Percentiles rank a stretch among this genome's conserved stretches.
Evolutionary conservation across 1,284 basidiomycete species (phyloP).

Genomic region (Apiotrichum sp.): DNA sequence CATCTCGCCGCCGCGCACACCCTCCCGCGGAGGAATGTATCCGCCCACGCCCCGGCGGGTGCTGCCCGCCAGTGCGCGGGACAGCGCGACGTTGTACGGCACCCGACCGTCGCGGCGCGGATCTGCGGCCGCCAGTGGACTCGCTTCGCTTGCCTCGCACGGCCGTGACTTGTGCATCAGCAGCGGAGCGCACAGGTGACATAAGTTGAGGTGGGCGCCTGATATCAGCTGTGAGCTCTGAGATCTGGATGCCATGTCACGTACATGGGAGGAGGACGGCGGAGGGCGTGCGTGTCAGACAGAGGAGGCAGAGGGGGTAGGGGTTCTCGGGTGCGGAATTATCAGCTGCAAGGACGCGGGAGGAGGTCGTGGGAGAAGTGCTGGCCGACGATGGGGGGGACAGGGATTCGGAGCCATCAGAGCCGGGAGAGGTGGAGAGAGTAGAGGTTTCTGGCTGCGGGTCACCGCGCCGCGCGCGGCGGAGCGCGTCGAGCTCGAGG

Average conservation of each 20-base stretch:
- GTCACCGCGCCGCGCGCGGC: constrained; percentile 9
- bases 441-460: background rate
- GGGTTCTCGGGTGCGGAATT: constrained; percentile 9
- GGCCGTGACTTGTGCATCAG: constrained; percentile 17
- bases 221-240: too few relatives aligned
- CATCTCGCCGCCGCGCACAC: constrained; percentile 21
- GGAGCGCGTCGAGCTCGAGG: constrained; percentile 13
- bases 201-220: constrained; percentile 31
- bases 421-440: background rate
- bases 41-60: constrained; percentile 23
- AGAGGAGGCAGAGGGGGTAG: constrained; percentile 31
- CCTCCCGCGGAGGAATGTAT: constrained; percentile 9
- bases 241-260: background rate
- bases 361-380: background rate
- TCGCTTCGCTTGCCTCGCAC: background rate
- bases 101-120: background rate
- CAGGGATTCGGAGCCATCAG: too few relatives aligned
- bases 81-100: constrained; percentile 25
- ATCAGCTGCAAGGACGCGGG: too few relatives aligned
- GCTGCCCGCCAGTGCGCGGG: constrained; percentile 25
- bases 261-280: constrained; percentile 36
- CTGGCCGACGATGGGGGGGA: background rate
- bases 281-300: constrained; percentile 28
- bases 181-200: constrained; percentile 35
- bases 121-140: background rate